phyloP scores from a whole-genome alignment of 2,329 filamentous ascomycete species.

The Fusarium sambucinum region DNA sequence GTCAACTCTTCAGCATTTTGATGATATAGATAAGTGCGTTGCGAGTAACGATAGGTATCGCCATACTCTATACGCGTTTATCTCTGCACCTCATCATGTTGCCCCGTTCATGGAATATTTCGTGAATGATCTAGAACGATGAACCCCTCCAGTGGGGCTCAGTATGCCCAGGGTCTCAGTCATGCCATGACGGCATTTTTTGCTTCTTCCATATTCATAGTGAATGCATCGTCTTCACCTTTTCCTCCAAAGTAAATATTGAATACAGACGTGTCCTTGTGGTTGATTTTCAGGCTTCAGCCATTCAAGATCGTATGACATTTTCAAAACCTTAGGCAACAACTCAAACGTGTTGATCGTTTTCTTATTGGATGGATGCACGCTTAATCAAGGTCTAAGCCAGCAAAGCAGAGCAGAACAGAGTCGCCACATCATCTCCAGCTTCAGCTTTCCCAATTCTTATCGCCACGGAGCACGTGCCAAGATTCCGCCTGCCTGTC shows the following conservation, averaged over 20 bases:
- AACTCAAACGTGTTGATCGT: constrained; percentile 6
- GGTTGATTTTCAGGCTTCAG: constrained; percentile 2
- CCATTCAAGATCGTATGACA: neutral
- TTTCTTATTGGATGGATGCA: constrained; percentile 26
- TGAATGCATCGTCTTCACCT: neutral
- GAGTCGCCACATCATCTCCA: constrained; percentile 27
- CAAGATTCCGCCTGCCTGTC: neutral
- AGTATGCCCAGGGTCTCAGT: neutral
- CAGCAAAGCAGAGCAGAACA: constrained; percentile 15
- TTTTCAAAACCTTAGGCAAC: constrained; percentile 29
- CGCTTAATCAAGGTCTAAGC: constrained; percentile 13
- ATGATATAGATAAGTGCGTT: neutral
- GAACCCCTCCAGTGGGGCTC: neutral
- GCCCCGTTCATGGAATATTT: constrained; percentile 1
- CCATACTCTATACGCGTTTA: neutral
- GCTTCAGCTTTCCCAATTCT: constrained; percentile 16
- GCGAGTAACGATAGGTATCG: neutral
- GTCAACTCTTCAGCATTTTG: neutral
- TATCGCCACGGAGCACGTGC: constrained; percentile 34
- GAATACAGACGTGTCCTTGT: neutral
- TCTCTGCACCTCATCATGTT: neutral
- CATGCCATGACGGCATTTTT: constrained; percentile 15
- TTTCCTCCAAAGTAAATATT: neutral
- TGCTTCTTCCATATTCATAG: neutral
- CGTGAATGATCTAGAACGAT: constrained; percentile 1